A percentile compares a stretch with the other conserved stretches of the same genome.
Evolutionary conservation across 1,284 basidiomycete species (phyloP).

Genomic region (Heterobasidion occidentale): DNA sequence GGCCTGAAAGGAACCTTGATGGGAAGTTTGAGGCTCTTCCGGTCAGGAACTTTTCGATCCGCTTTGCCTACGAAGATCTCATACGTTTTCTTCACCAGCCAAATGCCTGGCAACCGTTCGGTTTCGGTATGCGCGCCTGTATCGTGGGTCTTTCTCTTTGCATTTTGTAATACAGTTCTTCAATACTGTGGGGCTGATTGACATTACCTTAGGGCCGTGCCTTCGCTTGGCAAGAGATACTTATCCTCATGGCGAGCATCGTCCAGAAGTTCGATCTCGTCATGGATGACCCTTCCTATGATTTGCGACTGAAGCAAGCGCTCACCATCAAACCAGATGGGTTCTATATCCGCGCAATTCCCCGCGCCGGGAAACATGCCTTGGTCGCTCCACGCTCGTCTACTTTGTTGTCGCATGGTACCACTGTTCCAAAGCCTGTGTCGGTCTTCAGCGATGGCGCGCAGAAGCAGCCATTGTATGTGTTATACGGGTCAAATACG

Average conservation of each 20-base stretch:
- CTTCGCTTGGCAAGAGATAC: not conserved
- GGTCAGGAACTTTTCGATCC: not conserved
- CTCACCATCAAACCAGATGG: not conserved
- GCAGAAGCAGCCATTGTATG: not conserved
- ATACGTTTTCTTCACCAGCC: not conserved
- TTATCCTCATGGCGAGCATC: not conserved
- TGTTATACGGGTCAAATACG: not conserved
- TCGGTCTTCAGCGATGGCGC: not conserved
- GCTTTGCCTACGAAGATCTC: not conserved
- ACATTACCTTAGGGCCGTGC: not conserved
- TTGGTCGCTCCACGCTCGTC: not conserved
- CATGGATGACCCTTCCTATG: not conserved
- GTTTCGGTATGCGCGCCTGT: not conserved
- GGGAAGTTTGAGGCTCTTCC: not conserved
- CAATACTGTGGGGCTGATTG: not conserved
- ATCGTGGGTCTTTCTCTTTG: not conserved
- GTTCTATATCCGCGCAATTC: not conserved
- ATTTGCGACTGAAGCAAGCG: not conserved
- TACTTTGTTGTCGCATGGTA: not conserved
- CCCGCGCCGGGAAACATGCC: not conserved
- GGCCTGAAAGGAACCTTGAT: not conserved
- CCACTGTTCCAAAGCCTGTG: not conserved
- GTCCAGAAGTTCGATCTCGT: not conserved
- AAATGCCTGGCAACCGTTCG: not conserved
- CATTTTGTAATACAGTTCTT: not conserved